phyloP scores from a whole-genome alignment of 139 green algal genomes.

The Picochlorum sp. region DNA sequence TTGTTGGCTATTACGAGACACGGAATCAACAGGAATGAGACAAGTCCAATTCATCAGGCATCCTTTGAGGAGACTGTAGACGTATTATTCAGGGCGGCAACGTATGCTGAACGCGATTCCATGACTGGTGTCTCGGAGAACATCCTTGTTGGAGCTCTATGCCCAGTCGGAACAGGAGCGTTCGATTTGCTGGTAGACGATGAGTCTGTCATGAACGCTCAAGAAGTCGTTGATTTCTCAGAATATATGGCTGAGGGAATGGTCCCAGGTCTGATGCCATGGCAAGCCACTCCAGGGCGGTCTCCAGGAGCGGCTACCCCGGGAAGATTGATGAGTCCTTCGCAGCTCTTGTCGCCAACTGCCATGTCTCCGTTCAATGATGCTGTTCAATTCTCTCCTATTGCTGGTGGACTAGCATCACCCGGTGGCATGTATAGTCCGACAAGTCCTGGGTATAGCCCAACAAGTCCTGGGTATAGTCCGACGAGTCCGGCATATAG shows the following conservation, averaged over 20 bases:
- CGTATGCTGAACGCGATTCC: conserved; percentile 64
- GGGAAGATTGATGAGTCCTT: conserved; percentile 38
- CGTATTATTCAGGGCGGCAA: conserved; percentile 82
- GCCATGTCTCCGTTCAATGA: conserved; percentile 38
- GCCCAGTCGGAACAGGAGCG: conserved; percentile 78
- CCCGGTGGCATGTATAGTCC: conserved; percentile 17
- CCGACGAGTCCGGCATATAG: conserved; percentile 64
- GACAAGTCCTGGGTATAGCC: conserved; percentile 39
- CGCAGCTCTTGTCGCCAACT: conserved; percentile 32
- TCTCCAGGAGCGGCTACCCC: conserved; percentile 23
- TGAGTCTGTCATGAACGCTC: conserved; percentile 68
- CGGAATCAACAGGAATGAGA: conserved; percentile 95
- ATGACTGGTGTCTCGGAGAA: conserved; percentile 88
- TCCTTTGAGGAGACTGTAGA: conserved; percentile 99
- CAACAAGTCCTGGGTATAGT: conserved; percentile 26
- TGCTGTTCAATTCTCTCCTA: conserved; percentile 48
- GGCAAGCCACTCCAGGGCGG: conserved; percentile 44
- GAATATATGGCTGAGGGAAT: conserved; percentile 9
- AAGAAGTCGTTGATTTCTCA: conserved; percentile 56
- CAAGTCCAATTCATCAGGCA: conserved; percentile 82
- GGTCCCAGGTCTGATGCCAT: not conserved
- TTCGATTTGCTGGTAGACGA: conserved; percentile 95
- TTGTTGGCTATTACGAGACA: conserved; percentile 98
- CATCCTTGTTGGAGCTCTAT: conserved; percentile 92
- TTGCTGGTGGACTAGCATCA: conserved; percentile 38